phyloP scores from a whole-genome alignment of 2,329 filamentous ascomycete species.

The Chaetomium olivaceum region DNA sequence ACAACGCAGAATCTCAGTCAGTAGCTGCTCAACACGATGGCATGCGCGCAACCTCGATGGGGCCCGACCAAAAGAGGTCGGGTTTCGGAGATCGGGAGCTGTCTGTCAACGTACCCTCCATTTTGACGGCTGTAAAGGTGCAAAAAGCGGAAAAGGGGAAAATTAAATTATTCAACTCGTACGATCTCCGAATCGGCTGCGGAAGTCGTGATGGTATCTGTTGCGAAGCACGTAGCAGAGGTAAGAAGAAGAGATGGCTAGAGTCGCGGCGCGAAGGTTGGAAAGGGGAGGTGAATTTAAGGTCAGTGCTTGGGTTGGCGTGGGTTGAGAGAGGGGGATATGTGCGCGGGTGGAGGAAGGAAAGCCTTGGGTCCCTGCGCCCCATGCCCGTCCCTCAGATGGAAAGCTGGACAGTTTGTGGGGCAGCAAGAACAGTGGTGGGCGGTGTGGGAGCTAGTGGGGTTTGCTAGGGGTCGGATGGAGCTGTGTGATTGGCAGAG shows the following conservation, averaged over 20 bases:
- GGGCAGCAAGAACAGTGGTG: slow-evolving; percentile 25
- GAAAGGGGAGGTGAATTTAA: slow-evolving; percentile 43
- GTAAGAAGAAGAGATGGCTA: slow-evolving; percentile 38
- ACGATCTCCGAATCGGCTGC: slow-evolving; percentile 42
- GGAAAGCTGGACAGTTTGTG: slow-evolving; percentile 25
- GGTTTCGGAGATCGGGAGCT: slow-evolving; percentile 29
- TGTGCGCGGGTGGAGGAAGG: slow-evolving; percentile 34
- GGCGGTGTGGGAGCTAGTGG: slow-evolving; percentile 31
- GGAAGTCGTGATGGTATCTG: slow-evolving; percentile 34
- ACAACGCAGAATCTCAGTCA: slow-evolving; percentile 48
- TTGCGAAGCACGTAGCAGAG: slow-evolving; percentile 34
- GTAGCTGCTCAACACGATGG: slow-evolving; percentile 36
- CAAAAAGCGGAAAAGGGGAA: slow-evolving; percentile 33
- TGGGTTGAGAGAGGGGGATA: slow-evolving; percentile 30
- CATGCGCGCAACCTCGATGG: slow-evolving; percentile 3
- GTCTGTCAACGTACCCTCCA: slow-evolving; percentile 53
- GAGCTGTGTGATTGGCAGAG: slow-evolving; percentile 36
- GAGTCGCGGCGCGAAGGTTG: slow-evolving; percentile 41
- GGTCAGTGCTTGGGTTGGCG: slow-evolving; percentile 38
- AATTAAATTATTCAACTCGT: slow-evolving; percentile 37
- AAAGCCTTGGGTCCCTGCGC: slow-evolving; percentile 31
- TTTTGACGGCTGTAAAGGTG: slow-evolving; percentile 50
- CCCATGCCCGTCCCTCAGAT: slow-evolving; percentile 26
- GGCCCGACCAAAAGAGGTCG: slow-evolving; percentile 15
- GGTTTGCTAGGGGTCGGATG: slow-evolving; percentile 29